phyloP scores from a whole-genome alignment of 352 stramenopile genomes.

The Phytophthora brassicae region DNA sequence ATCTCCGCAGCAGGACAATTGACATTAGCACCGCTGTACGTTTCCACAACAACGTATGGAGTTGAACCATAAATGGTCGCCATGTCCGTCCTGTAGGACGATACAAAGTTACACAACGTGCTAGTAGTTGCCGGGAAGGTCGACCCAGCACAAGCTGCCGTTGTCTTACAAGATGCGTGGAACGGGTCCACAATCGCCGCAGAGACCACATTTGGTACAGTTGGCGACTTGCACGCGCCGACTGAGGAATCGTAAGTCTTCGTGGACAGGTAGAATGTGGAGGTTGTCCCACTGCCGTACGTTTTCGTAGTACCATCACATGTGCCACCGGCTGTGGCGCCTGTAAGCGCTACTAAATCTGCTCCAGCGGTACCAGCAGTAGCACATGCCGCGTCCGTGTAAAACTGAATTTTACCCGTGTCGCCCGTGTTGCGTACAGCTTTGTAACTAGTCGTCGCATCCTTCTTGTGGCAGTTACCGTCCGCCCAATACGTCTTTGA shows the following conservation, averaged over 20 bases:
- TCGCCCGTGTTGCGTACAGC: background rate
- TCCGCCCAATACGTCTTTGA: background rate
- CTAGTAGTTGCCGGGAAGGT: background rate
- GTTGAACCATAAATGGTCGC: background rate
- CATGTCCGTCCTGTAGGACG: background rate
- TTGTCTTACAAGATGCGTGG: background rate
- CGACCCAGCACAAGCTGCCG: background rate
- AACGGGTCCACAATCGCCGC: background rate
- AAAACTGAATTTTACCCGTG: background rate
- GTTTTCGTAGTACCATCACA: background rate
- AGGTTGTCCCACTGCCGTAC: background rate
- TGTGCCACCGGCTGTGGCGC: background rate
- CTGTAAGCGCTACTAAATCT: background rate
- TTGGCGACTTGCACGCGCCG: background rate
- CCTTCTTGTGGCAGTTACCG: background rate
- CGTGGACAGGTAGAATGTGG: background rate
- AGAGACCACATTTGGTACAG: background rate
- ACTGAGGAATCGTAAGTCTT: background rate
- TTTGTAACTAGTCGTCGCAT: background rate
- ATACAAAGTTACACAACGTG: background rate
- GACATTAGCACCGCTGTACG: too few relatives aligned
- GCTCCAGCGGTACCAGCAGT: background rate
- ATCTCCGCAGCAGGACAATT: too few relatives aligned
- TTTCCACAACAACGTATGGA: background rate
- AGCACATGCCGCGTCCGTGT: background rate